phyloP scores from a whole-genome alignment of 2,329 filamentous ascomycete species.

The Ophiostoma novo-ulmi region DNA sequence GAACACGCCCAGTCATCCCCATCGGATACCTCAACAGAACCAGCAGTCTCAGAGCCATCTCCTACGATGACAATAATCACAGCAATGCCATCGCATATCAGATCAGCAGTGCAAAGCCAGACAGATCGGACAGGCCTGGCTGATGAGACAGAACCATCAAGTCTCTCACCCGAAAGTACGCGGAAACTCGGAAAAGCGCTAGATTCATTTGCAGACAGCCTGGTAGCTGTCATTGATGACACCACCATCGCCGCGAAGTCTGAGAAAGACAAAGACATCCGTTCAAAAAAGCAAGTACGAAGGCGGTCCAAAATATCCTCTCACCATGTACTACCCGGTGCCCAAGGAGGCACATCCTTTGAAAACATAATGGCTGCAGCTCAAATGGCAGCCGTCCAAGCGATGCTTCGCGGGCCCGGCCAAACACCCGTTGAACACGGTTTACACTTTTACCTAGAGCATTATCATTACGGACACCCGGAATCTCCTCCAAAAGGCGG shows the following conservation, averaged over 20 bases:
- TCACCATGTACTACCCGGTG: not conserved
- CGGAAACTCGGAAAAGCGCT: not conserved
- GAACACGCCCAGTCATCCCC: not conserved
- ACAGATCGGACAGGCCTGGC: not conserved
- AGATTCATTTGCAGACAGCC: not conserved
- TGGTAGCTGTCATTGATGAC: not conserved
- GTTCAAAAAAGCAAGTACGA: not conserved
- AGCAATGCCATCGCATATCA: not conserved
- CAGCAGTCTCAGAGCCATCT: not conserved
- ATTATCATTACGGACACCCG: constrained; percentile 48
- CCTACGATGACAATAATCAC: not conserved
- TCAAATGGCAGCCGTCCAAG: constrained; percentile 18
- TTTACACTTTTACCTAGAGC: constrained; percentile 47
- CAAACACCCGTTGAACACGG: constrained; percentile 44
- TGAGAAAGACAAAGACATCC: not conserved
- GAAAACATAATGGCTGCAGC: not conserved
- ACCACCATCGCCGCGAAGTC: not conserved
- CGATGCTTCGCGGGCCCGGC: constrained; percentile 36
- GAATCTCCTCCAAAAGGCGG: constrained; percentile 42
- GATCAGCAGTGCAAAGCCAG: not conserved
- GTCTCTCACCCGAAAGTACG: not conserved
- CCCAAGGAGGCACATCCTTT: not conserved
- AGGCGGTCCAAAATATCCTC: not conserved
- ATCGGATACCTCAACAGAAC: constrained; percentile 3
- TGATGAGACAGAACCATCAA: not conserved